phyloP scores from a whole-genome alignment of 1,139 yeast species.

The Scheffersomyces titani region DNA sequence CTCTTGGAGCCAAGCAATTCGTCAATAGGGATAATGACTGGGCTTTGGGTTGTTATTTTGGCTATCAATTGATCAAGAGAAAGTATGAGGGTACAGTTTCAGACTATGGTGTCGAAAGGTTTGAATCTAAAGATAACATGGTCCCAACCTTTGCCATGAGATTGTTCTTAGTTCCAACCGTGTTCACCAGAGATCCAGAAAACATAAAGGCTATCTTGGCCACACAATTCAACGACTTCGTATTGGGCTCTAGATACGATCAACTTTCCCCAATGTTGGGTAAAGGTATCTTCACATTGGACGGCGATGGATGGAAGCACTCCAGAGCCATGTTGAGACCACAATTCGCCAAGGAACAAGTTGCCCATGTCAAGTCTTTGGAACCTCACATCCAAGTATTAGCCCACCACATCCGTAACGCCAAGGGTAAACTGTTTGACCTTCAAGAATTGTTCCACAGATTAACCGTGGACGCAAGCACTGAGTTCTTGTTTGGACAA shows the following conservation, averaged over 20 bases:
- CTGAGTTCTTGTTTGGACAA: conserved; percentile 44
- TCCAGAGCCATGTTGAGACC: conserved; percentile 61
- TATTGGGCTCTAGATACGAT: conserved; percentile 49
- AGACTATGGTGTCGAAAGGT: conserved; percentile 10
- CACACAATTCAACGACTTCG: conserved; percentile 52
- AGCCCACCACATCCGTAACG: conserved; percentile 30
- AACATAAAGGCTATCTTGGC: conserved; percentile 42
- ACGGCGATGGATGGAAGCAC: conserved; percentile 59
- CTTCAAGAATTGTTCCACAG: conserved; percentile 40
- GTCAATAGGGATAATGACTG: conserved; percentile 8
- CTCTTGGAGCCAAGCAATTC: conserved; percentile 11
- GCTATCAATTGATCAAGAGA: conserved; percentile 5
- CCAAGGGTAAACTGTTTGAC: conserved; percentile 26
- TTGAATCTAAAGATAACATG: conserved; percentile 3
- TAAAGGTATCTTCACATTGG: conserved; percentile 59
- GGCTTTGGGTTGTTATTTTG: conserved; percentile 13
- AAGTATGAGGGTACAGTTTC: conserved; percentile 12
- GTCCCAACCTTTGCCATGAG: conserved; percentile 14
- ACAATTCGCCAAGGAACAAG: conserved; percentile 57
- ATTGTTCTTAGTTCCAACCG: conserved; percentile 14
- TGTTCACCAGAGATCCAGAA: conserved; percentile 22
- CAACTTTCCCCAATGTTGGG: conserved; percentile 50
- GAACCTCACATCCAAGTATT: conserved; percentile 49
- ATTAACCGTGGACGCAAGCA: conserved; percentile 42
- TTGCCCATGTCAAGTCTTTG: conserved; percentile 48